A percentile compares a stretch with the other conserved stretches of the same genome.
These are phyloP conservation scores for Aspergillus hortae DNA, from an alignment of 2,329 filamentous ascomycete genomes.

Conservation along the genomic window DNA sequence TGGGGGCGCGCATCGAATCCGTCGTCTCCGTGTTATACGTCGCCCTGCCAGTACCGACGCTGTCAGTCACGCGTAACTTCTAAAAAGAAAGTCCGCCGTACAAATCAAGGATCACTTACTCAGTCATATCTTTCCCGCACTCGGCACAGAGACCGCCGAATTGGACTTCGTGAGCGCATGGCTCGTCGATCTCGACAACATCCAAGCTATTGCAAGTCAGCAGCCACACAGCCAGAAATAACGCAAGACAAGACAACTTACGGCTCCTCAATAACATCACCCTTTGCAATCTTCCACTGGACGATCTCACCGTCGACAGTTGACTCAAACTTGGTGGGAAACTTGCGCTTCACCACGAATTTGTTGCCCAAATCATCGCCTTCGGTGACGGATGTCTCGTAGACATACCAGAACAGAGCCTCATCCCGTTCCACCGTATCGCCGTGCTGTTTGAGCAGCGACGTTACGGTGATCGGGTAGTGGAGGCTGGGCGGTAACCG, in stretches of 20 bases:
- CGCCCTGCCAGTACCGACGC: slow-evolving; percentile 39
- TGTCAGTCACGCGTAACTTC: not conserved
- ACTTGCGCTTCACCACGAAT: slow-evolving; percentile 64
- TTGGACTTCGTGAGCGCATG: slow-evolving; percentile 86
- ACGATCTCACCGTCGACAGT: slow-evolving; percentile 76
- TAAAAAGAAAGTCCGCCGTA: not conserved
- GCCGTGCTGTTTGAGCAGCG: slow-evolving; percentile 71
- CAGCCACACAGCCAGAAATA: not conserved
- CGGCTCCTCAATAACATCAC: slow-evolving; percentile 43
- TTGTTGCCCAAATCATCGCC: slow-evolving; percentile 71
- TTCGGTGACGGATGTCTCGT: slow-evolving; percentile 67
- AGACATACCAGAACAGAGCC: slow-evolving; percentile 81
- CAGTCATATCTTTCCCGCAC: slow-evolving; percentile 95
- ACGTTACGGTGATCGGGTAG: slow-evolving; percentile 91
- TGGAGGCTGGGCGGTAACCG: slow-evolving; percentile 59
- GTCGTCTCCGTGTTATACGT: slow-evolving; percentile 77
- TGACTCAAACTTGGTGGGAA: slow-evolving; percentile 76
- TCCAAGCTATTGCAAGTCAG: slow-evolving; percentile 43
- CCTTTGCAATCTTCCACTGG: slow-evolving; percentile 65
- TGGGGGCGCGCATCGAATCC: slow-evolving; percentile 81
- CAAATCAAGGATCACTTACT: slow-evolving; percentile 45
- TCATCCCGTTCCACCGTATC: slow-evolving; percentile 74
- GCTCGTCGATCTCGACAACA: slow-evolving; percentile 78
- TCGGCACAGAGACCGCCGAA: slow-evolving; percentile 86
- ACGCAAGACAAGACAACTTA: slow-evolving; percentile 23